phyloP scores from a whole-genome alignment of 768 basidiomycete species.

The Hygrocybe coccinea region DNA sequence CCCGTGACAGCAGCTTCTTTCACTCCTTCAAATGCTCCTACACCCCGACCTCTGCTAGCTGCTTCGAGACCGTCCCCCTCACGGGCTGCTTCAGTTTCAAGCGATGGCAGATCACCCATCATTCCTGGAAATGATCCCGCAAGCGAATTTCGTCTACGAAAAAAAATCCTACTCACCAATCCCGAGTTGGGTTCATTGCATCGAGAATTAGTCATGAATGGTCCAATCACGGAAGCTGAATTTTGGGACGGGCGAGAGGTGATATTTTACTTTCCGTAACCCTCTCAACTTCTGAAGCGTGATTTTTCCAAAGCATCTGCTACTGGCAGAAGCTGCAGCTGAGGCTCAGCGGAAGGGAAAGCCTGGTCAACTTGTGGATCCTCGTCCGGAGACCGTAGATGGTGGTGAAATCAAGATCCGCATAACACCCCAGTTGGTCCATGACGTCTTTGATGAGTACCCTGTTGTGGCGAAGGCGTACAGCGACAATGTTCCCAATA shows the following conservation, averaged over 20 bases:
- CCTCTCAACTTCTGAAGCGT: constrained; percentile 12
- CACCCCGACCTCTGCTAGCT: constrained; percentile 29
- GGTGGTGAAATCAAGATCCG: constrained; percentile 84
- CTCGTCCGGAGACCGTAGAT: constrained; percentile 78
- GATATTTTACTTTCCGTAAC: constrained; percentile 16
- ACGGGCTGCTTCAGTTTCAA: constrained; percentile 59
- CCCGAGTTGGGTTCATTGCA: constrained; percentile 78
- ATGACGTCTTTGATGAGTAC: constrained; percentile 97
- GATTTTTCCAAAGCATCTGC: constrained; percentile 51
- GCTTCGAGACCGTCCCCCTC: constrained; percentile 49
- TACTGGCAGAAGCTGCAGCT: constrained; percentile 69
- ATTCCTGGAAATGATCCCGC: constrained; percentile 55
- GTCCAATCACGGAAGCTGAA: constrained; percentile 85
- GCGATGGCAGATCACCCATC: constrained; percentile 48
- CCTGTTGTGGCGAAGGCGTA: constrained; percentile 92
- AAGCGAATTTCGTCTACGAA: constrained; percentile 68
- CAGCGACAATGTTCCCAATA: constrained; percentile 83
- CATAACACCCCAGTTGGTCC: constrained; percentile 85
- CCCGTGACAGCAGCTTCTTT: constrained; percentile 25
- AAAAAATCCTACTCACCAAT: constrained; percentile 72
- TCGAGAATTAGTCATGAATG: constrained; percentile 78
- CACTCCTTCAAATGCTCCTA: constrained; percentile 25
- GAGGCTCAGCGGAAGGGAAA: constrained; percentile 77
- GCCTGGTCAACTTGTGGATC: constrained; percentile 81
- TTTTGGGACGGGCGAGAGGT: constrained; percentile 99